These are phyloP conservation scores for Carnegiea gigantea DNA, from an alignment of 179 eudicot genomes.

Conservation along the genomic window DNA sequence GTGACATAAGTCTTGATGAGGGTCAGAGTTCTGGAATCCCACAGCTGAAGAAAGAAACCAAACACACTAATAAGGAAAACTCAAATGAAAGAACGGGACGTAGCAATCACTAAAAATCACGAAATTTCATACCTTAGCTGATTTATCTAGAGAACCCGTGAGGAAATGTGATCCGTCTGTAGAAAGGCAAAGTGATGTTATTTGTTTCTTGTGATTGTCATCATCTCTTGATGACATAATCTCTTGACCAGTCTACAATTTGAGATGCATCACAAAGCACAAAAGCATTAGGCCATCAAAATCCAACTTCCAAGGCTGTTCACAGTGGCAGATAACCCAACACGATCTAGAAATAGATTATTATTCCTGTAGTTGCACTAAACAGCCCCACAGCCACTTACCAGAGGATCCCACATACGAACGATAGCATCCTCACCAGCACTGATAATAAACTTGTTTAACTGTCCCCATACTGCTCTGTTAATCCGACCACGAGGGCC, in stretches of 20 bases:
- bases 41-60: constrained; percentile 51
- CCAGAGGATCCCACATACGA: constrained; percentile 94
- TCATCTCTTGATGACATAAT: constrained; percentile 54
- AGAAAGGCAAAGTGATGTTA: constrained; percentile 71
- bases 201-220: constrained; percentile 58
- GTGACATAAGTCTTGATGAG: constrained; percentile 79
- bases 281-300: background rate
- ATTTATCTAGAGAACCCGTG: constrained; percentile 83
- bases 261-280: constrained; percentile 5
- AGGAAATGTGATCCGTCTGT: constrained; percentile 86
- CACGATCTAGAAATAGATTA: too few species aligned
- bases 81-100: background rate
- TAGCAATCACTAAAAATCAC: background rate
- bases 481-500: constrained; percentile 86
- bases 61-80: background rate
- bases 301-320: background rate
- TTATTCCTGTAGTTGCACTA: background rate
- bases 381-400: constrained; percentile 20
- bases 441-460: constrained; percentile 78
- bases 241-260: constrained; percentile 67
- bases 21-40: constrained; percentile 77
- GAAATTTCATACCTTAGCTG: constrained; percentile 62
- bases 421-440: constrained; percentile 84
- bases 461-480: constrained; percentile 95
- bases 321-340: background rate